Base-by-base conservation (phyloP, 345 rosid species). In the Euclidium syriacum region DNA sequence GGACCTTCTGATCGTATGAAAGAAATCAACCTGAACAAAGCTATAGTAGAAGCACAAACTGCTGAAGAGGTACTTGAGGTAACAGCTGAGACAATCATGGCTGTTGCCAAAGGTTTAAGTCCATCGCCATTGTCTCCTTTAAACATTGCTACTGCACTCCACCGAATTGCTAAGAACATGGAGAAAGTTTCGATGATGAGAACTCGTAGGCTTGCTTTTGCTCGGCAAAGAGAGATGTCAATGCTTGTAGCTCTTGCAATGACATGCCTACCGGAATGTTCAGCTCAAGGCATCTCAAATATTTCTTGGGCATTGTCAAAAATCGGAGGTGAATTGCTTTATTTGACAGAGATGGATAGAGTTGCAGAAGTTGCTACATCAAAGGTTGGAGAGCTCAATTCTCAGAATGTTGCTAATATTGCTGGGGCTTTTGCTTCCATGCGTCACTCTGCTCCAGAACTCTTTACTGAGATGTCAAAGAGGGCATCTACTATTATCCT, bases 331-430 rank as follows among this genome's bases (percentile, higher is more conserved):
- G 98, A 92, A 47, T 76, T 83, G 34, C 88, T 87, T 57, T 92
- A 85, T 77, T 62, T 87, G 68, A 87, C 98, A 1, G 98, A 89
- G 76, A 92, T 92, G 95, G 98, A 92, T 79, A 78, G 98, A 77
- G 79, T 92, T 52, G 97, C 90, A 2, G 98, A 89, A 81, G 95
- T 92, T 40, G 88, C 97, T 22, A 69, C 76, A 57, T 73, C 79
- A 35, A 87, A 83, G 67, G 88, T 80, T 17, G 73, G 43, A 22
- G 91, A 85, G 63, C 87, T 87, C 72, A 92, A 85, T 79, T 78
- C 97, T 19, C 95, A 92, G 73, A 89, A 92, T 63, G 86, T 89
- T 63, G 98, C 98, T 32, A 92, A 92, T 68, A 68, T 85, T 30
- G 95, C 95, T 2, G 98, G 97, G 20, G 91, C 97, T 44, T 92